phyloP scores from a whole-genome alignment of 1,284 basidiomycete genomes.

The Ceratorhiza oryzae-sativae region DNA sequence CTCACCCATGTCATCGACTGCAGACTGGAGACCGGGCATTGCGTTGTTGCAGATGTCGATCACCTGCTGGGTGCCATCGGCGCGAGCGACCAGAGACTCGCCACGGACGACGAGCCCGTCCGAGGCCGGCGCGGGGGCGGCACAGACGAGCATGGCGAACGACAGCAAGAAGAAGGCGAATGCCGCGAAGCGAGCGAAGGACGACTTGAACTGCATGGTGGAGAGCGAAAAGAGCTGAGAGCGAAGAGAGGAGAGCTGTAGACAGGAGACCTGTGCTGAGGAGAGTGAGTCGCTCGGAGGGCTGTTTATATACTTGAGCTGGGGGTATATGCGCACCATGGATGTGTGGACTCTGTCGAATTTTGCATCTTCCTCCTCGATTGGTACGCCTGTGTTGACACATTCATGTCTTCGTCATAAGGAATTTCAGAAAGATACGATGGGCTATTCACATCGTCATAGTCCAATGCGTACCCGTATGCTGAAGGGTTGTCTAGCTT shows the following conservation, averaged over 20 bases:
- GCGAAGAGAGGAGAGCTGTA: constrained; percentile 8
- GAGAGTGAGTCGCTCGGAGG: constrained; percentile 13
- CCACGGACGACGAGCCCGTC: background rate
- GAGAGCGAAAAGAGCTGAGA: background rate
- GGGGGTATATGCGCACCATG: constrained; percentile 28
- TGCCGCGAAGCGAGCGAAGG: constrained; percentile 10
- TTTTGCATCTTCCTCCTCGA: background rate
- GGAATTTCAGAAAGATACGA: too few species aligned
- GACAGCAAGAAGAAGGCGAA: constrained; percentile 26
- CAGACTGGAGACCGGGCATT: background rate
- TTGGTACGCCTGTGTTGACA: too few species aligned
- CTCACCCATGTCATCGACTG: background rate
- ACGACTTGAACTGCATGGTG: constrained; percentile 32
- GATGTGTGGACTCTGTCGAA: background rate
- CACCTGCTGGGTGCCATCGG: background rate
- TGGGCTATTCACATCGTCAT: too few species aligned
- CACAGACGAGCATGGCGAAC: constrained; percentile 8
- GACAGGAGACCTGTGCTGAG: constrained; percentile 32
- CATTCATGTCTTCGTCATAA: too few species aligned
- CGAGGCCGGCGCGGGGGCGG: constrained; percentile 9
- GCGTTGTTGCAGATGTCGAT: constrained; percentile 8
- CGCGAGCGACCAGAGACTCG: constrained; percentile 16
- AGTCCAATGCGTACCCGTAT: too few species aligned
- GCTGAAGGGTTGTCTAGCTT: too few species aligned
- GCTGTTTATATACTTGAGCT: constrained; percentile 6